These are phyloP conservation scores for Aspergillus jensenii DNA, from an alignment of 2,329 filamentous ascomycete genomes.

Conservation along the genomic window DNA sequence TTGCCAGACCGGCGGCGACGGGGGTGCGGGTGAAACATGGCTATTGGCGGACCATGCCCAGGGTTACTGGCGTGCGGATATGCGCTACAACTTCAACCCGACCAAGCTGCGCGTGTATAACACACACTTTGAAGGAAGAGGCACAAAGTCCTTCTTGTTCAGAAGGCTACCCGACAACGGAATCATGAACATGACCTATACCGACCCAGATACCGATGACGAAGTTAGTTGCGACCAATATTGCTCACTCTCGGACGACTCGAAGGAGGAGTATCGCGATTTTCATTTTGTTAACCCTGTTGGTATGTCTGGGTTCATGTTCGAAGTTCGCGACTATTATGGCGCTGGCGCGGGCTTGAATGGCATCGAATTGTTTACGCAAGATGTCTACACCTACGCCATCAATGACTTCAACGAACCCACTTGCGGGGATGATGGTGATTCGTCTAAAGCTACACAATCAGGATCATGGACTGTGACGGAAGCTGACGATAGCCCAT, in stretches of 20 bases:
- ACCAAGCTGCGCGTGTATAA: constrained; percentile 88
- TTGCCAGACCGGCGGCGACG: constrained; percentile 69
- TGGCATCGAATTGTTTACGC: constrained; percentile 80
- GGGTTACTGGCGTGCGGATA: constrained; percentile 81
- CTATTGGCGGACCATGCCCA: constrained; percentile 71
- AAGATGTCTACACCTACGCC: constrained; percentile 79
- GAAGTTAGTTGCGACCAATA: constrained; percentile 73
- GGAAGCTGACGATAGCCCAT: constrained; percentile 66
- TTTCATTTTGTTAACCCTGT: constrained; percentile 87
- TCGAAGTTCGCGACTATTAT: constrained; percentile 87
- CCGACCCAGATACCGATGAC: constrained; percentile 68
- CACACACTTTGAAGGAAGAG: constrained; percentile 77
- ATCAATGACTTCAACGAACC: constrained; percentile 88
- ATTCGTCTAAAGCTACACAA: constrained; percentile 64
- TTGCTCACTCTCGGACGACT: constrained; percentile 78
- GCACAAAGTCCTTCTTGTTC: constrained; percentile 85
- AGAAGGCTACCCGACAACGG: constrained; percentile 82
- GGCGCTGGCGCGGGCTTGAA: constrained; percentile 80
- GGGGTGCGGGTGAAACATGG: constrained; percentile 77
- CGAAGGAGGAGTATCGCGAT: constrained; percentile 71
- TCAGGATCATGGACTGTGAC: constrained; percentile 74
- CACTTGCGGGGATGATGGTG: constrained; percentile 65
- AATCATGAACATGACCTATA: constrained; percentile 94
- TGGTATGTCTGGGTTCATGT: constrained; percentile 81
- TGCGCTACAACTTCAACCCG: constrained; percentile 80